A percentile compares a stretch with the other conserved stretches of the same genome.
phyloP scores from a whole-genome alignment of 139 green algal genomes.

The Closterium sp. region DNA sequence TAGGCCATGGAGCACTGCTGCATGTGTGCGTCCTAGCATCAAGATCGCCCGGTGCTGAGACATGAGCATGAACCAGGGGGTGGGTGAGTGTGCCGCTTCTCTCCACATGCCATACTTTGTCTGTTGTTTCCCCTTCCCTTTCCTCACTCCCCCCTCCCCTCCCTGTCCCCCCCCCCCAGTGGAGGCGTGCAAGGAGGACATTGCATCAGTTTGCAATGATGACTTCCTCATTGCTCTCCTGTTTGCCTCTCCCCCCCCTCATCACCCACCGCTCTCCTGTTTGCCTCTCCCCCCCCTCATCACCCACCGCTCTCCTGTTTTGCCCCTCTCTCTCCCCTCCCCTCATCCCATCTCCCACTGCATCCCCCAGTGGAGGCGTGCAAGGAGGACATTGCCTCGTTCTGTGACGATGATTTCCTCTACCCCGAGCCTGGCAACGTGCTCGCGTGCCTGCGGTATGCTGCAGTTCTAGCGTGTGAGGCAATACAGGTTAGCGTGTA shows the following conservation, averaged over 20 bases:
- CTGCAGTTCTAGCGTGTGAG: no score
- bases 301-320: not conserved
- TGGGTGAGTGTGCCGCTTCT: no score
- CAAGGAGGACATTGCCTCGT: conserved; percentile 3
- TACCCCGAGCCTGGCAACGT: conserved; percentile 5
- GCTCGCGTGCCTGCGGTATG: not conserved
- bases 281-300: not conserved
- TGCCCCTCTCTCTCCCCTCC: not conserved
- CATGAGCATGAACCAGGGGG: no score
- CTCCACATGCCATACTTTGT: no score
- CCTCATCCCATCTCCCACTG: not conserved
- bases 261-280: no score
- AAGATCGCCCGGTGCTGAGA: no score
- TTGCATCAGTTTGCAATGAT: not conserved
- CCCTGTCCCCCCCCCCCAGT: no score
- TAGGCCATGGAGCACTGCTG: no score
- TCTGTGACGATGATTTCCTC: not conserved
- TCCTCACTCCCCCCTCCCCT: not conserved
- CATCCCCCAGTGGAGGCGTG: not conserved
- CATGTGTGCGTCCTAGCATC: no score
- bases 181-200: not conserved
- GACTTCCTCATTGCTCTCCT: not conserved
- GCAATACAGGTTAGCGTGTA: no score
- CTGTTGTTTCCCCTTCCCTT: not conserved
- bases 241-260: no score